A percentile compares a stretch with the other conserved stretches of the same genome.
phyloP scores from a whole-genome alignment of 1,284 basidiomycete species.

The Porogramme epimiltina region DNA sequence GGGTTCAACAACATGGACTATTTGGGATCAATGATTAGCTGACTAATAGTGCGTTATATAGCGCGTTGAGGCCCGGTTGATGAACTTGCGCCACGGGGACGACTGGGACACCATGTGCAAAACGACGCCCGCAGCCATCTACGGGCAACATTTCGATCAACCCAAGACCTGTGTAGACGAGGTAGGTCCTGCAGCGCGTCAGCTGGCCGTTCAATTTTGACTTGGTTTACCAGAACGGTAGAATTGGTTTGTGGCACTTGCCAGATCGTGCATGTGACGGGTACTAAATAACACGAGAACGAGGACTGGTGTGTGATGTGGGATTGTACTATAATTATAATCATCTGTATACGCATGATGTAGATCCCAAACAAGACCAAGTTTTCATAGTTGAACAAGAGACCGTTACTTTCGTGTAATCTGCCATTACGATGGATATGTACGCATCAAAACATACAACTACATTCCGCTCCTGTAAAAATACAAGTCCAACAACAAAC shows the following conservation, averaged over 20 bases:
- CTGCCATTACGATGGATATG: too few relatives aligned
- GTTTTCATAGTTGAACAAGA: too few relatives aligned
- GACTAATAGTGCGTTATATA: neutral
- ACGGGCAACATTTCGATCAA: slow-evolving; percentile 7
- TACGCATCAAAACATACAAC: too few relatives aligned
- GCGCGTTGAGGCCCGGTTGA: slow-evolving; percentile 9
- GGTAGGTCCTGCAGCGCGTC: slow-evolving; percentile 4
- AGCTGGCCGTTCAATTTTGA: neutral
- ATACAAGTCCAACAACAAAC: neutral
- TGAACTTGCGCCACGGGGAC: slow-evolving; percentile 10
- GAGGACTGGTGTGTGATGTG: too few relatives aligned
- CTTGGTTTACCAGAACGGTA: slow-evolving; percentile 9
- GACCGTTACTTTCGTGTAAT: too few relatives aligned
- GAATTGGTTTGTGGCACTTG: slow-evolving; percentile 19
- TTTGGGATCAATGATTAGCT: too few relatives aligned
- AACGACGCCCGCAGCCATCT: slow-evolving; percentile 17
- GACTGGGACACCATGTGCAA: slow-evolving; percentile 21
- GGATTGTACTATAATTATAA: too few relatives aligned
- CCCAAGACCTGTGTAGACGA: slow-evolving; percentile 15
- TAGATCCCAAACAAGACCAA: too few relatives aligned
- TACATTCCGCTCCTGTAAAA: too few relatives aligned
- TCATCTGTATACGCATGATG: too few relatives aligned
- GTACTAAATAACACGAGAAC: too few relatives aligned
- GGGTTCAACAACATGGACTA: neutral
- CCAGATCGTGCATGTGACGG: neutral